Base-by-base conservation (phyloP, 1,139 yeast genomes). In the Yamadazyma sp. region DNA sequence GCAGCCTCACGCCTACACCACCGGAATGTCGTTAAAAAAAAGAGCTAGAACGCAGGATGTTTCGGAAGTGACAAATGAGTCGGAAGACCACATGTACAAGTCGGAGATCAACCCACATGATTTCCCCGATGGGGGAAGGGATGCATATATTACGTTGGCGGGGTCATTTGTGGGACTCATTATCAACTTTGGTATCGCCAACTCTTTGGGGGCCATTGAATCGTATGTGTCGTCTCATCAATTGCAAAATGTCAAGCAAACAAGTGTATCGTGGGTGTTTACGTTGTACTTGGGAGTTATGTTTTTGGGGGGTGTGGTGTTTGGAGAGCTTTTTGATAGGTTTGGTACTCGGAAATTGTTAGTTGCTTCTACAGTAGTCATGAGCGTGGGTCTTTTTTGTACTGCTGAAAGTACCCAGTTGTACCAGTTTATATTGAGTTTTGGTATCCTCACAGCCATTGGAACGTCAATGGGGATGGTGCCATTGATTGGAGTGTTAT, bases 111-210 rank as follows among this genome's bases (percentile, higher is more conserved):
- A 61, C 31, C 58, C 60, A 6, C 45, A 50, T 30, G 56, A 55
- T 21, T 75, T 75, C 50, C 92, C 92, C 0, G 86, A 82, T 42
- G 86, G 87, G 2, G 87, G 86, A 0, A 39, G 53, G 33, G 49
- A 58, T 32, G 85, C 86, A 1, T 76, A 83, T 71, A 43, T 68
- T 6, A 84, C 78, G 0, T 78, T 83, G 1, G 57, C 80, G 6
- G 88, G 88, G 2, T 73, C 84, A 1, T 79, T 79, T 57, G 58
- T 78, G 38, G 80, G 86, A 1, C 61, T 78, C 31, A 61, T 76
- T 12, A 73, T 77, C n/a, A 72, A 73, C n/a, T 81, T 83, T 54
- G 88, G 88, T 2, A 56, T 82, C 26, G 68, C 76, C 43, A 81
- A 80, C 47, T 57, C 82, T 6, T 60, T 75, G 25, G 86, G 87